These are phyloP conservation scores for Entonaema liquescens DNA, from an alignment of 495 filamentous ascomycete species.

Conservation along the genomic window DNA sequence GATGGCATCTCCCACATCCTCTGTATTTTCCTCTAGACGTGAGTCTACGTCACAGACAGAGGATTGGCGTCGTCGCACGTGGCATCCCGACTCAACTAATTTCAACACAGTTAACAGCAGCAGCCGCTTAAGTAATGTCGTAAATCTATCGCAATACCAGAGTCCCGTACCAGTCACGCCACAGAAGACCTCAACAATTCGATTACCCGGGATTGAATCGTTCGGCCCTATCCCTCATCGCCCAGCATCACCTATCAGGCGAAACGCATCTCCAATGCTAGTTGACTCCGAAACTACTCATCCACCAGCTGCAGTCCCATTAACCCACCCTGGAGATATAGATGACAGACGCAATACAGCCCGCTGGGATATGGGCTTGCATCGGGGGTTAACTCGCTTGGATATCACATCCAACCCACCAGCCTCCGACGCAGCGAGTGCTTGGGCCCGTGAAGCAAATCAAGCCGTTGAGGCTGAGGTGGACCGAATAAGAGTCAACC, in stretches of 20 bases:
- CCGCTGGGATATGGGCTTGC: slow-evolving; percentile 80
- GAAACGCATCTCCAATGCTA: slow-evolving; percentile 73
- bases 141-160: slow-evolving; percentile 69
- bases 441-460: slow-evolving; percentile 61
- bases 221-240: slow-evolving; percentile 77
- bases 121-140: slow-evolving; percentile 59
- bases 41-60: slow-evolving; percentile 70
- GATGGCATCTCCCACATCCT: slow-evolving; percentile 74
- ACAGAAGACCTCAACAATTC: slow-evolving; percentile 53
- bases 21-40: slow-evolving; percentile 68
- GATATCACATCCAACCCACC: slow-evolving; percentile 70
- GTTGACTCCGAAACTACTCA: slow-evolving; percentile 61
- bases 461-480: slow-evolving; percentile 59
- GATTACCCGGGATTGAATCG: slow-evolving; percentile 88
- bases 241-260: slow-evolving; percentile 65
- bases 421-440: slow-evolving; percentile 62
- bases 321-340: slow-evolving; percentile 56
- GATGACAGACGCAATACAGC: slow-evolving; percentile 69
- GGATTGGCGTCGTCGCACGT: slow-evolving; percentile 83
- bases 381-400: slow-evolving; percentile 76
- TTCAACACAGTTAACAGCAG: slow-evolving; percentile 45
- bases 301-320: slow-evolving; percentile 51
- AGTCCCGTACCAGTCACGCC: slow-evolving; percentile 53
- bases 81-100: slow-evolving; percentile 82
- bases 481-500: slow-evolving; percentile 51